Evolutionary conservation across 257 asterid species (phyloP), one percentile per base, ranked within the genome.

Genomic region (Solanum boliviense): DNA sequence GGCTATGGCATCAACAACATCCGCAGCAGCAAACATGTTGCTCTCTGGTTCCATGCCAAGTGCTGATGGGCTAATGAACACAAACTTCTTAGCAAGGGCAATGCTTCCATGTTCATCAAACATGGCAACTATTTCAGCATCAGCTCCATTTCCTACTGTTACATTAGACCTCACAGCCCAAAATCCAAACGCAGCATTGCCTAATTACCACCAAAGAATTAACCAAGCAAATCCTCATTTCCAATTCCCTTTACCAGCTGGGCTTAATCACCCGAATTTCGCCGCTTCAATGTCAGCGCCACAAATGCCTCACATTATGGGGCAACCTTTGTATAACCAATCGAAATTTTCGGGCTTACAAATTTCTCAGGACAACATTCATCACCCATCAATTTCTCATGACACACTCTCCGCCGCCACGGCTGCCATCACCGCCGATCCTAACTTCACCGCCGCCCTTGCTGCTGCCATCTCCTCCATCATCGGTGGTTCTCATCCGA

Each of bases 1-100:
- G 97, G 99, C 99, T 5, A 96, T 97, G 99, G 98, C 99, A 8
- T 95, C 98, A 8, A 96, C 99, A 35, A 97, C 99, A 31, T 92
- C 99, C 0, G 98, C 99, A 2, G 99, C 99, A 0, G 99, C 98
- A 7, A 96, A 52, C 88, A 97, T 97, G 99, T 93, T 97, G 3
- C 95, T 97, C 6, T 97, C 99, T 0, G 99, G 98, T 31, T 93
- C 99, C 84, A 95, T 93, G 96, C 92, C 98, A 3, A 96, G 99
- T 89, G 92, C 94, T 3, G 99, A 97, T 79, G 98, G 95, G 8
- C 2, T 96, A 9, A 94, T 96, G 98, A 96, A 95, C 46, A 94
- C 98, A 2, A 96, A 92, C 84, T 91, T 95, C 83, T 92, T 95
- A 1, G 95, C 98, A 13, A 91, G 98, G 71, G 87, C 98, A 0